Conservation (phyloP, 768 basidiomycete species). For the Hygrocybe punicea region DNA sequence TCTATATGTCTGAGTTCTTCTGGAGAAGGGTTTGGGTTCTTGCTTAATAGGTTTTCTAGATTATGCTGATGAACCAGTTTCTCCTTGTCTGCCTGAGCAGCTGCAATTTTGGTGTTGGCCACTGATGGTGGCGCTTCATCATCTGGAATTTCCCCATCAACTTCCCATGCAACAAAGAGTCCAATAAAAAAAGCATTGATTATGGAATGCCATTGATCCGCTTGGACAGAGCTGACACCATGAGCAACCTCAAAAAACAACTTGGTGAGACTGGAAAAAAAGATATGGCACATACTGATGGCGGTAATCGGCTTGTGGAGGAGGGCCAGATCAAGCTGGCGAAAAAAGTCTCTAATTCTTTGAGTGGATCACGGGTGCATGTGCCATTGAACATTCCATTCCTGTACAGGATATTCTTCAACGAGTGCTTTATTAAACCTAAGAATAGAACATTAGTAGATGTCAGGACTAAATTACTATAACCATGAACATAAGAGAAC, state of each 20-base stretch:
- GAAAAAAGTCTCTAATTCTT: conserved; percentile 7
- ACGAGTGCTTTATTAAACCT: neutral
- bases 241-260: conserved; percentile 4
- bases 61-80: conserved; percentile 9
- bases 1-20: conserved; percentile 3
- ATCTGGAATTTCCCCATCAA: conserved; percentile 18
- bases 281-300: conserved; percentile 2
- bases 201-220: conserved; percentile 21
- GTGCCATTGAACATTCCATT: conserved; percentile 10
- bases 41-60: conserved; percentile 5
- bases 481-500: conserved; percentile 10
- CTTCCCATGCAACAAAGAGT: conserved; percentile 18
- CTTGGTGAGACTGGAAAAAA: neutral
- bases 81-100: conserved; percentile 7
- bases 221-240: conserved; percentile 17
- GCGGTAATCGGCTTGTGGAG: conserved; percentile 12
- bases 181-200: conserved; percentile 15
- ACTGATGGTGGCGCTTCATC: conserved; percentile 9
- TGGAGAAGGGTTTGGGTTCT: conserved; percentile 6
- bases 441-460: neutral
- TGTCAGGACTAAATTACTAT: neutral
- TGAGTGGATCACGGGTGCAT: neutral
- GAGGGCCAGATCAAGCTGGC: conserved; percentile 9
- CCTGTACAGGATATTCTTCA: conserved; percentile 13
- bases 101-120: conserved; percentile 10